A percentile compares a stretch with the other conserved stretches of the same genome.
These are phyloP conservation scores for Beauveria bassiana DNA, from an alignment of 2,329 filamentous ascomycete species.

Conservation along the genomic window DNA sequence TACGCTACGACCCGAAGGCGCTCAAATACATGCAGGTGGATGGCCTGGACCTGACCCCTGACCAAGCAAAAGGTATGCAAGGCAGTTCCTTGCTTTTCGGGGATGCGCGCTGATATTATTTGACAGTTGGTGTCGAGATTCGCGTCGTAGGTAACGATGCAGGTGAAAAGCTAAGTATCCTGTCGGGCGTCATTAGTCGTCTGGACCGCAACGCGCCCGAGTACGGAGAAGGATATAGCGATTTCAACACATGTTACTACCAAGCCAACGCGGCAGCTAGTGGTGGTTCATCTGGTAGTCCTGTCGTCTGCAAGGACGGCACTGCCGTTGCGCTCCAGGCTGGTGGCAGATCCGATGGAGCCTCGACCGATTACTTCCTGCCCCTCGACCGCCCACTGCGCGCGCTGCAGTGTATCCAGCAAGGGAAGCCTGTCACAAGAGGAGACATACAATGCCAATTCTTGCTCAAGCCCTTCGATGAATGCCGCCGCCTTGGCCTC, in stretches of 20 bases:
- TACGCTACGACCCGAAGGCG: constrained; percentile 88
- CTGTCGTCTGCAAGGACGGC: constrained; percentile 92
- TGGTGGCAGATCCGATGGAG: constrained; percentile 86
- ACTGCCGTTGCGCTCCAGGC: constrained; percentile 89
- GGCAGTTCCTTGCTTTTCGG: background rate
- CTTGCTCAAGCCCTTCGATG: constrained; percentile 93
- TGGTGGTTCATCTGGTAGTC: constrained; percentile 95
- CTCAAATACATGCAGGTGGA: constrained; percentile 96
- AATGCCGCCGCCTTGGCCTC: constrained; percentile 83
- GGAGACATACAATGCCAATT: constrained; percentile 99
- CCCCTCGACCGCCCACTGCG: constrained; percentile 85
- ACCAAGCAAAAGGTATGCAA: constrained; percentile 61
- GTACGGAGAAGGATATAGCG: constrained; percentile 95
- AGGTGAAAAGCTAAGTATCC: constrained; percentile 94
- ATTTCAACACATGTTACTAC: constrained; percentile 95
- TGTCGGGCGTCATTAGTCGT: constrained; percentile 94
- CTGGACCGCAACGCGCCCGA: constrained; percentile 95
- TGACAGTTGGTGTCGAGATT: constrained; percentile 77
- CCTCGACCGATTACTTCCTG: constrained; percentile 95
- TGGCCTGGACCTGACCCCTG: constrained; percentile 72
- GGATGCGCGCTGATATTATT: background rate
- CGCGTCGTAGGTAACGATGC: constrained; percentile 97
- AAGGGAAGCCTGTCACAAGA: constrained; percentile 66
- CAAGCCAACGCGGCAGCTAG: constrained; percentile 95
- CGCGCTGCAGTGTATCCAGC: constrained; percentile 77